Percentiles rank a stretch among this genome's conserved stretches.
phyloP scores from a whole-genome alignment of 192 early-diverging fungal genomes.

The Dissophora globulifera region DNA sequence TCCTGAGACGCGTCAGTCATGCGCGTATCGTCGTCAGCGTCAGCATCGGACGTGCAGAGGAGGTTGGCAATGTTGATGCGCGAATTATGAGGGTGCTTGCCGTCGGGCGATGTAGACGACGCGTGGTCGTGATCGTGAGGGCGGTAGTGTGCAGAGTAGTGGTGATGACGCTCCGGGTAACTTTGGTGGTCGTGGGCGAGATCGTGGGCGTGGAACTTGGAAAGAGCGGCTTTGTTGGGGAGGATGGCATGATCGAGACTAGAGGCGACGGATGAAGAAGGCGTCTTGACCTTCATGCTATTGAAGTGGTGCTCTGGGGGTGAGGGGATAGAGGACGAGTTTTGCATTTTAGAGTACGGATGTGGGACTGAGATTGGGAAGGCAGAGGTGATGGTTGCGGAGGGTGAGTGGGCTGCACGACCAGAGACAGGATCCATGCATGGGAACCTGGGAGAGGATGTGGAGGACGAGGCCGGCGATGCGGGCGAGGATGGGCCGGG shows the following conservation, averaged over 20 bases:
- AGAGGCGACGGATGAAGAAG: too few relatives aligned
- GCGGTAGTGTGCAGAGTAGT: conserved; percentile 2
- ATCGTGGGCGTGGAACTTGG: conserved; percentile 19
- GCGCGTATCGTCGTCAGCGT: neutral
- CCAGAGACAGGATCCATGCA: conserved; percentile 35
- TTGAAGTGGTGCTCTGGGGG: conserved; percentile 7
- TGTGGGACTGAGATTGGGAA: neutral
- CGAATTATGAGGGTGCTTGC: conserved; percentile 22
- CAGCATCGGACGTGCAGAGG: conserved; percentile 15
- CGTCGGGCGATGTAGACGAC: neutral
- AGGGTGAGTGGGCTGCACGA: conserved; percentile 5
- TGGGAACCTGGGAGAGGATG: conserved; percentile 38
- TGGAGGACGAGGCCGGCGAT: conserved; percentile 22
- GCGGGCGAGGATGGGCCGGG: conserved; percentile 24
- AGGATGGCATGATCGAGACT: conserved; percentile 25
- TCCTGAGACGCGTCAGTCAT: neutral
- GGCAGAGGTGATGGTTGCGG: conserved; percentile 10
- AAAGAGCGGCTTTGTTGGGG: conserved; percentile 17
- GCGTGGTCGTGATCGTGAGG: neutral
- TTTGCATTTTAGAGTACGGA: conserved; percentile 19
- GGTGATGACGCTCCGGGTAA: neutral
- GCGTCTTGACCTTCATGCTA: conserved; percentile 11
- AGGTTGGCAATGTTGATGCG: conserved; percentile 43
- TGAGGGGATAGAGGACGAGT: conserved; percentile 5
- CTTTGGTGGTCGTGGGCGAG: neutral